Evolutionary conservation across 352 stramenopile genomes (phyloP), one percentile per base, ranked within the genome.

Genomic region (Phytopythium kandeliae): DNA sequence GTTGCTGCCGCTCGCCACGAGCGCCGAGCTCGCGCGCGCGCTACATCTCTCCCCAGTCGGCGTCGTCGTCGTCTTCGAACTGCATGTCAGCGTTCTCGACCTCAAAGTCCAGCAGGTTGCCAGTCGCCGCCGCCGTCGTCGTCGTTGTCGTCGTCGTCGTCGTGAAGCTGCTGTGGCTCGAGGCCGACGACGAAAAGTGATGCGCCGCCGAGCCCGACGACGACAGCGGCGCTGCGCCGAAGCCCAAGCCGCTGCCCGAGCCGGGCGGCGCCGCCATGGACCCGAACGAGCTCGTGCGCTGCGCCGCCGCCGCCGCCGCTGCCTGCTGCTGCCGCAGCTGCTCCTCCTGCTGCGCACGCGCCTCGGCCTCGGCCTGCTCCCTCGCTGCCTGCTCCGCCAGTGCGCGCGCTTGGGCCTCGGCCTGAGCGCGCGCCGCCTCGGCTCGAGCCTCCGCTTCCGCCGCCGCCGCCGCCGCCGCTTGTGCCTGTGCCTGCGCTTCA

Each of bases 11-110:
- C n/a, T n/a, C n/a, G n/a, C n/a, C n/a, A n/a, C n/a, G 28, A 31
- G 28, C 28, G 28, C 28, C 28, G 9, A 31, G 28, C 9, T 4
- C 30, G 11, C n/a, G 3, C 12, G 8, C 16, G 26, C 17, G 21
- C 58, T 80, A 92, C 81, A 92, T 92, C 53, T 92, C 81, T 22
- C 81, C 81, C 81, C 81, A 92, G 55, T 92, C 81, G 33, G 74
- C 76, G 42, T 92, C 80, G 49, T 92, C 80, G 33, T 92, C 78
- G 46, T 91, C 80, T 41, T 89, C 77, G 55, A 89, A 89, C 37
- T 85, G 63, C 37, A 89, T 69, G 44, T 88, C 77, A n/a, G 79
- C 74, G 55, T 80, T 86, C 26, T 80, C 71, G 42, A 88, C 38
- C 51, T 89, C 78, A 60, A 89, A 92, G 60, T 92, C 81, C 34